Conservation (phyloP, 2,329 filamentous ascomycete species). For the Ophiocordyceps sinensis region DNA sequence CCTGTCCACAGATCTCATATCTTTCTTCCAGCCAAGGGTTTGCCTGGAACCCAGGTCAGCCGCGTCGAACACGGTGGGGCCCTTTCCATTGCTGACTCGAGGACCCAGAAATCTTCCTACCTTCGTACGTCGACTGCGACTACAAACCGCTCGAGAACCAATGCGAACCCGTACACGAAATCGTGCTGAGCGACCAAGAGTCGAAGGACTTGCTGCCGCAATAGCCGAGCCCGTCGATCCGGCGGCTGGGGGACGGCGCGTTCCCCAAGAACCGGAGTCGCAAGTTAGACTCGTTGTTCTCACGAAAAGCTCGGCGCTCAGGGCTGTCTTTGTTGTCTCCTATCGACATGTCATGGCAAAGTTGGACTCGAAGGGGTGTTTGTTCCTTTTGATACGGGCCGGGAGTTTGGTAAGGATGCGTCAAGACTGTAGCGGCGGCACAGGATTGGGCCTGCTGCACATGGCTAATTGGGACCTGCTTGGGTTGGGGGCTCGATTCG, state of each 20-base stretch:
- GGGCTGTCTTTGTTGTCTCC: background rate
- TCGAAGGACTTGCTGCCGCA: slow-evolving; percentile 52
- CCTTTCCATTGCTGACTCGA: slow-evolving; percentile 1
- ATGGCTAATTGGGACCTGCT: background rate
- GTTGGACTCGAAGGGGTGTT: background rate
- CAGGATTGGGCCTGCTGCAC: background rate
- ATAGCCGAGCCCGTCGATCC: slow-evolving; percentile 18
- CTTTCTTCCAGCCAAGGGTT: slow-evolving; percentile 69
- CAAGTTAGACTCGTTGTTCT: slow-evolving; percentile 2
- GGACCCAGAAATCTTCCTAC: slow-evolving; percentile 59
- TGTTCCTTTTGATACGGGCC: background rate
- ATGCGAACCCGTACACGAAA: slow-evolving; percentile 66
- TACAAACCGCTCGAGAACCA: slow-evolving; percentile 62
- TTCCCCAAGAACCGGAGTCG: background rate
- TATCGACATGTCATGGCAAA: background rate
- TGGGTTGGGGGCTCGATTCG: background rate
- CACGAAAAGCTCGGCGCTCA: slow-evolving; percentile 3
- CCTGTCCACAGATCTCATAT: slow-evolving; percentile 53
- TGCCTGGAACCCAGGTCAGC: slow-evolving; percentile 63
- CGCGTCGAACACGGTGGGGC: background rate
- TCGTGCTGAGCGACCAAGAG: slow-evolving; percentile 65
- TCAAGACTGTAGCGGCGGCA: background rate
- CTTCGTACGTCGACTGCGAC: slow-evolving; percentile 62
- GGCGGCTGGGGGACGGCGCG: slow-evolving; percentile 1
- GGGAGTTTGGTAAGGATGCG: background rate